Base-by-base conservation (phyloP, 495 filamentous ascomycete genomes). In the Tuber borchii region DNA sequence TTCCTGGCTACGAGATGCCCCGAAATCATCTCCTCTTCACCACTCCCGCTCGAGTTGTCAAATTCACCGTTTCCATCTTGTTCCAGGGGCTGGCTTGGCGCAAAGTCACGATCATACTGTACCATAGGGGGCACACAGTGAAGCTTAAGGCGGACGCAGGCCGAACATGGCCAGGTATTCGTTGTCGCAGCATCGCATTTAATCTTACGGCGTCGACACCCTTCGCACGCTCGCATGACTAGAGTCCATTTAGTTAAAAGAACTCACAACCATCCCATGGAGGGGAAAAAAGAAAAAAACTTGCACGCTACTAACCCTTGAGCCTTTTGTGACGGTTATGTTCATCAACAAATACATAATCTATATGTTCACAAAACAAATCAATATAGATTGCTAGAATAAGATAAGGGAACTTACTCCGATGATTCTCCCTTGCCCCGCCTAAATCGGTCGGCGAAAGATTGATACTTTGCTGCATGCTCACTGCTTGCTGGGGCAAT, bases 271-370 rank as follows among this genome's bases (percentile, higher is more conserved):
- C 56, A 46, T 22, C 22, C 68, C 46, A 68, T 40, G 39, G 40
- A 16, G 34, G 19, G 42, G 42, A n/a, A 46, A 75, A 68, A n/a
- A 65, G n/a, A 31, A 31, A 65, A 31, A 31, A 65, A 31, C 10
- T 31, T 70, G 71, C 70, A 37, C 42, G 20, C 85, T 76, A 89
- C 85, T 76, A 89, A 97, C 94, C 94, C 87, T 99, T 99, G 73
- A 98, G 86, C 78, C 95, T 88, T 86, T 97, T 97, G 85, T 99
- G 95, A 69, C 95, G 90, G 85, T 98, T 99, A 83, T 99, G 95
- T 85, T 99, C 95, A 84, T 99, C 96, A 72, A 99, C 95, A 81
- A 99, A 99, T 70, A 99, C 95, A 92, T 97, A 99, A 82, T 97
- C 94, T 97, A 74, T 73, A 68, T 43, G 37, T 20, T 48, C 73